phyloP scores from a whole-genome alignment of 2,329 filamentous ascomycete species.

The Sarocladium kiliense region DNA sequence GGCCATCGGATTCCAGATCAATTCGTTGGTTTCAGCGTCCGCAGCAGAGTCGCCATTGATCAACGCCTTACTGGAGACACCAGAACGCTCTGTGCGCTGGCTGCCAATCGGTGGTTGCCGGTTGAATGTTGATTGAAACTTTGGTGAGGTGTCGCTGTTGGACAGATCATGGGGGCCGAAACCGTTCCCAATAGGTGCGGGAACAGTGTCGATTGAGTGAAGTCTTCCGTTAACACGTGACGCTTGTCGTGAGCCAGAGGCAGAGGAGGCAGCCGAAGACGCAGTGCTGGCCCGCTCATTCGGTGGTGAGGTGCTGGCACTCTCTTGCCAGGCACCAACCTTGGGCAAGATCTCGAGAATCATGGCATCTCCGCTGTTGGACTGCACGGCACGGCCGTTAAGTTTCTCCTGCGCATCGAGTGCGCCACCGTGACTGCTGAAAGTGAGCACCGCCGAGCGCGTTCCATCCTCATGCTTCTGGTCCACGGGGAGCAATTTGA shows the following conservation, averaged over 20 bases:
- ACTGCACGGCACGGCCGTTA: constrained; percentile 48
- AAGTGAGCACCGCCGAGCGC: constrained; percentile 47
- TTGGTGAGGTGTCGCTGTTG: constrained; percentile 14
- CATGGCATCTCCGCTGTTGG: constrained; percentile 43
- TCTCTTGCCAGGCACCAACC: neutral
- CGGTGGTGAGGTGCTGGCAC: constrained; percentile 2
- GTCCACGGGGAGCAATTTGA: constrained; percentile 46
- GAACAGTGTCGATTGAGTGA: constrained; percentile 55
- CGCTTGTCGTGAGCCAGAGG: constrained; percentile 42
- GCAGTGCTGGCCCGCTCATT: constrained; percentile 15
- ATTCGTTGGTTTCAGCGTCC: constrained; percentile 64
- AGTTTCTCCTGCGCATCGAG: constrained; percentile 52
- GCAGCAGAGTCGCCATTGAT: constrained; percentile 63
- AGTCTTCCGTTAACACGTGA: constrained; percentile 60
- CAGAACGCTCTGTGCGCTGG: constrained; percentile 56
- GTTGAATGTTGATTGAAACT: constrained; percentile 58
- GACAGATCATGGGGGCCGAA: constrained; percentile 8
- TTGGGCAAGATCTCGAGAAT: constrained; percentile 49
- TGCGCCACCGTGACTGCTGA: constrained; percentile 48
- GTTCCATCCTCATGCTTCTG: constrained; percentile 45
- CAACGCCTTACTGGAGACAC: constrained; percentile 63
- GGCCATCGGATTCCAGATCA: constrained; percentile 67
- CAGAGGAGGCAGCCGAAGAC: constrained; percentile 32
- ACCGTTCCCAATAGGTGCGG: constrained; percentile 46
- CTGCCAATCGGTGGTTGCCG: constrained; percentile 70